These are phyloP conservation scores for Colletotrichum sp. DNA, from an alignment of 2,329 filamentous ascomycete genomes.

Conservation along the genomic window DNA sequence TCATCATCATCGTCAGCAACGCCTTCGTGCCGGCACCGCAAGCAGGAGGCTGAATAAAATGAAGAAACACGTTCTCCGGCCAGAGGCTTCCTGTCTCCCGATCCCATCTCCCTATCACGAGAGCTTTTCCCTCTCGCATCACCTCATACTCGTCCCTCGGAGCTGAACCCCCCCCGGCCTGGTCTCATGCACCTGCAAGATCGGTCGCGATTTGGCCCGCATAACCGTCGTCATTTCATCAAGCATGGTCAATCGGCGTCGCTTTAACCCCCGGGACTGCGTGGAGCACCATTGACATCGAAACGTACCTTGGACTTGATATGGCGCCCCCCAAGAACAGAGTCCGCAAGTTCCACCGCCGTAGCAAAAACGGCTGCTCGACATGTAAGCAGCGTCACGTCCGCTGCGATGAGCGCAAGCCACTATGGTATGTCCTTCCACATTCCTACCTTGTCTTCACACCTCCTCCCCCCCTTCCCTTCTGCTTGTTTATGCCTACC, in stretches of 20 bases:
- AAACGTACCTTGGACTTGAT: neutral
- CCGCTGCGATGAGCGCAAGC: slow-evolving; percentile 50
- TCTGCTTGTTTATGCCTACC: neutral
- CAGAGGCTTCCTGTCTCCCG: neutral
- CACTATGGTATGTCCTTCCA: slow-evolving; percentile 44
- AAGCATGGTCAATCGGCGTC: slow-evolving; percentile 18
- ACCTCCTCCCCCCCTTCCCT: neutral
- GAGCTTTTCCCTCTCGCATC: neutral
- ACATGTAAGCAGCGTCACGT: slow-evolving; percentile 47
- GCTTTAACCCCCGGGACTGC: slow-evolving; percentile 9
- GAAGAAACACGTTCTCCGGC: neutral
- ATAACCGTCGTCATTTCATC: neutral
- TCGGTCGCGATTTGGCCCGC: neutral
- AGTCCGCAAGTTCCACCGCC: slow-evolving; percentile 41
- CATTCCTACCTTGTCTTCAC: neutral
- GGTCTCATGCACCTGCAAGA: slow-evolving; percentile 12
- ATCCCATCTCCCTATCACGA: neutral
- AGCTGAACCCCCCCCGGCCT: neutral
- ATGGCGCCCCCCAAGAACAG: slow-evolving; percentile 41
- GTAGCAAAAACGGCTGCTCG: slow-evolving; percentile 41
- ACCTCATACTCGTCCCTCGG: neutral
- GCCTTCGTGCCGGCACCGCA: neutral
- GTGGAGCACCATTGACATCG: slow-evolving; percentile 14
- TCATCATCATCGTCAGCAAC: slow-evolving; percentile 6
- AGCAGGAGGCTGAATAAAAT: neutral